Evolutionary conservation across 768 basidiomycete species (phyloP), one percentile per base, ranked within the genome.

Genomic region (Mrakia blollopis): DNA sequence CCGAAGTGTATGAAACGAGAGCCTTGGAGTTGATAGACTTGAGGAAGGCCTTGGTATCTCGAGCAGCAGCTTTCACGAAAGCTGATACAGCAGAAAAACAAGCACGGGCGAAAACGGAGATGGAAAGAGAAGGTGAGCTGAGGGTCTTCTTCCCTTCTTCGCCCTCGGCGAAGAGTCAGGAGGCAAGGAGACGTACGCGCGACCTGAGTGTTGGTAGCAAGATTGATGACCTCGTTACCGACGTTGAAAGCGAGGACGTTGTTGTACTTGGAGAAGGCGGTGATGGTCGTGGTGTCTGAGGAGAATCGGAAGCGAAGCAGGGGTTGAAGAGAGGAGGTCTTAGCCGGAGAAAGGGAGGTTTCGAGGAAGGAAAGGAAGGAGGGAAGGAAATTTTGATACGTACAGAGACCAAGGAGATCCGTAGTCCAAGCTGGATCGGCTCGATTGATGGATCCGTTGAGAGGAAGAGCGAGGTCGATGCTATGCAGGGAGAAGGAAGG

Each of bases 181-280:
- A 67, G 21, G 52, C 16, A 44, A 25, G 25, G 25, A 28, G 16
- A 81, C 82, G 78, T 74, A 83, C 83, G 87, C 23, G 90, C 89
- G 14, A 89, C 88, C 13, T 85, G 85, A 23, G 92, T 92, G 72
- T 85, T 84, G 28, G 78, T 73, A 14, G 86, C 82, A 35, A 87
- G 87, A 44, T 89, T 91, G 78, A 88, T 84, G 37, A 88, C 87
- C 80, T 96, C 94, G 81, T 97, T 97, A 30, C 93, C 94, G 77
- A 97, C 87, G 81, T 95, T 96, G 85, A 87, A 95, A 16, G 90
- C 94, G 75, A 96, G 85, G 23, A 97, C 88, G 80, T 97, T 97
- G 86, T 92, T 89, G 80, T 96, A 97, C 82, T 91, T 89, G 57
- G 37, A 28, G 62, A 72, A 65, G 57, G 52, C 77, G 30, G 57